Percentiles rank a stretch among this genome's conserved stretches.
Conservation (phyloP, 2,329 filamentous ascomycete species). For the Cladosporium velox region DNA sequence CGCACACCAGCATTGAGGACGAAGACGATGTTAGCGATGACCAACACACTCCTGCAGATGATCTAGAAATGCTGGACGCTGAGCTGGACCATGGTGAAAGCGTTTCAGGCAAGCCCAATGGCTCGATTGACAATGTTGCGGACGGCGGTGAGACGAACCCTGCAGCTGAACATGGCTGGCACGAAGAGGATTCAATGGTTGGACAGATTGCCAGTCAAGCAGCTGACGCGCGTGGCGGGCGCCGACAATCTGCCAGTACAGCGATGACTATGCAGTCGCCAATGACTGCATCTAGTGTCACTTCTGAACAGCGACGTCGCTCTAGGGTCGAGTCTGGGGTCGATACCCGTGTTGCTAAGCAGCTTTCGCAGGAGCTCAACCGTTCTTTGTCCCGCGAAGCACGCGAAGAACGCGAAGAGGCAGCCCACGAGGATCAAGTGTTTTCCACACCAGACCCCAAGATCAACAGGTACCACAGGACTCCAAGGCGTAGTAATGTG, state of each 20-base stretch:
- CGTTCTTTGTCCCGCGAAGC: conserved; percentile 14
- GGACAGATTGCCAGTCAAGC: background rate
- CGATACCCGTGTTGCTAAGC: conserved; percentile 11
- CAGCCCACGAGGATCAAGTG: conserved; percentile 5
- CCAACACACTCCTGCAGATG: conserved; percentile 13
- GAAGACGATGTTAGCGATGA: background rate
- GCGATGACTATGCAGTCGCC: conserved; percentile 3
- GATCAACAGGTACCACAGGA: conserved; percentile 3
- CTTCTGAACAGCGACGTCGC: conserved; percentile 5
- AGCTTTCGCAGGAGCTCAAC: conserved; percentile 15
- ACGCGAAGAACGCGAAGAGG: conserved; percentile 4
- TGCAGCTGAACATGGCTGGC: background rate
- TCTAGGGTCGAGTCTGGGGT: conserved; percentile 14
- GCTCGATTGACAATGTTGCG: background rate
- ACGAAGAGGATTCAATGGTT: background rate
- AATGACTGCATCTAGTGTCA: background rate
- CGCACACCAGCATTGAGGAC: background rate
- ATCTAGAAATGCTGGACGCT: conserved; percentile 14
- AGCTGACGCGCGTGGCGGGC: background rate
- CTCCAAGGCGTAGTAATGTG: background rate
- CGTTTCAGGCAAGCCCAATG: background rate
- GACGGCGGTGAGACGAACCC: background rate
- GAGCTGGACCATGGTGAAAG: background rate
- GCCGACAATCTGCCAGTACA: background rate
- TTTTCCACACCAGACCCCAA: conserved; percentile 16